These are phyloP conservation scores for Porodaedalea pini DNA, from an alignment of 1,284 basidiomycete genomes.

Conservation along the genomic window DNA sequence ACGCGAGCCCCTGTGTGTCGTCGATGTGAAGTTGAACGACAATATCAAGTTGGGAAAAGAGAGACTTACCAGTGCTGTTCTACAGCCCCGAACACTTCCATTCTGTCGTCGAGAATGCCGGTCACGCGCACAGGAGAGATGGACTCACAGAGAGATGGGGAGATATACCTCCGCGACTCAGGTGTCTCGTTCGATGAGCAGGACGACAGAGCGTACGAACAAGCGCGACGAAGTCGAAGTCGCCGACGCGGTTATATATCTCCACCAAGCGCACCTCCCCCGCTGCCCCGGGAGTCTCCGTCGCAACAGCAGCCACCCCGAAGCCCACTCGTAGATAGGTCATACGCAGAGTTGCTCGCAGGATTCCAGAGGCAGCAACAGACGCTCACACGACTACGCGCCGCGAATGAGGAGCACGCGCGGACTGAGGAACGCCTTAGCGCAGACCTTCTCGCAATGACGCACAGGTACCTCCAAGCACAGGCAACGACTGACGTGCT, in stretches of 20 bases:
- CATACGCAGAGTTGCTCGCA: conserved; percentile 3
- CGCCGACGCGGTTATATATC: neutral
- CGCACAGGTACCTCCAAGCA: conserved; percentile 16
- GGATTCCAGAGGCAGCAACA: conserved; percentile 7
- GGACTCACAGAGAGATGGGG: neutral
- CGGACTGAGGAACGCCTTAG: conserved; percentile 3
- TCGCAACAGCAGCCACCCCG: neutral
- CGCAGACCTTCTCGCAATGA: conserved; percentile 17
- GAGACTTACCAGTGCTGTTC: too few species aligned
- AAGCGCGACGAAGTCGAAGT: neutral
- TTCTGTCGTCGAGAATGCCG: neutral
- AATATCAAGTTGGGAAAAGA: too few species aligned
- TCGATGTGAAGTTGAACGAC: neutral
- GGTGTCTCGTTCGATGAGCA: conserved; percentile 3
- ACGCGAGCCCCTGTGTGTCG: neutral
- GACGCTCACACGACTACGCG: neutral
- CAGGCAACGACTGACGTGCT: conserved; percentile 1
- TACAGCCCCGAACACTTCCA: neutral
- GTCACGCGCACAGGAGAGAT: neutral
- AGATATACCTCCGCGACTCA: neutral
- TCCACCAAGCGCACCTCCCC: neutral
- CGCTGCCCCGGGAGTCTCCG: too few species aligned
- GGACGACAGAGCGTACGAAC: neutral
- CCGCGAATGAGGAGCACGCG: conserved; percentile 1
- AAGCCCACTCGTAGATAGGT: neutral